Conservation (phyloP, 2,329 filamentous ascomycete genomes). For the Cryphonectria parasitica region DNA sequence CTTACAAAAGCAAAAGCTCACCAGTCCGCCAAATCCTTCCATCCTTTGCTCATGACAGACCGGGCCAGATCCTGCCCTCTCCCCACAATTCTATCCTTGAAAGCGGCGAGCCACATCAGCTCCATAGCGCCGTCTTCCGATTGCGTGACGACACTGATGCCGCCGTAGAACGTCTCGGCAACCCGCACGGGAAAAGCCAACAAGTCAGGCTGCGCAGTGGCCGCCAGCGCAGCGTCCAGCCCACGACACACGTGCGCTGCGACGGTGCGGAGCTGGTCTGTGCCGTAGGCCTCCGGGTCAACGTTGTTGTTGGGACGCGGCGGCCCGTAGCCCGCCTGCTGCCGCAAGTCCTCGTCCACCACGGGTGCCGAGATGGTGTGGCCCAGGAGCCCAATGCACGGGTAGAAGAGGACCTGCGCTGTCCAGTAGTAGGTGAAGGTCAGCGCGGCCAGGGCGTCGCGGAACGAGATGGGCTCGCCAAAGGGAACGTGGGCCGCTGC, state of each 20-base stretch:
- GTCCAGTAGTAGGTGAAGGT: conserved; percentile 60
- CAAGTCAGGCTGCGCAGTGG: conserved; percentile 52
- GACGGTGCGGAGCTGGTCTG: conserved; percentile 51
- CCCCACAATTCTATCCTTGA: conserved; percentile 43
- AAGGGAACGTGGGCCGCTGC: conserved; percentile 46
- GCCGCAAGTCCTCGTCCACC: conserved; percentile 42
- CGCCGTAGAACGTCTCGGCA: conserved; percentile 47
- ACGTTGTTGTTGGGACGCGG: conserved; percentile 44
- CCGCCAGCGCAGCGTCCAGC: conserved; percentile 51
- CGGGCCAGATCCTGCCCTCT: conserved; percentile 48
- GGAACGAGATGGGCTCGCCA: conserved; percentile 49
- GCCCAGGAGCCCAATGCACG: conserved; percentile 51
- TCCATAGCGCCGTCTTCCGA: conserved; percentile 49
- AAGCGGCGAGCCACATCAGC: conserved; percentile 52
- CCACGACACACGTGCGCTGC: conserved; percentile 56
- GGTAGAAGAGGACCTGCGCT: conserved; percentile 52
- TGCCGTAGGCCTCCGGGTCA: conserved; percentile 48
- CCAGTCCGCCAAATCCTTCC: conserved; percentile 39
- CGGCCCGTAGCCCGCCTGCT: conserved; percentile 43
- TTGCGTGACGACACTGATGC: conserved; percentile 40
- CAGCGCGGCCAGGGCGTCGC: conserved; percentile 48
- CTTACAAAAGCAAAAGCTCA: background rate
- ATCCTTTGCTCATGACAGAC: conserved; percentile 45
- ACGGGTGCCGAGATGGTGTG: conserved; percentile 49
- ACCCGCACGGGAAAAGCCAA: conserved; percentile 48